Evolutionary conservation across 2,329 filamentous ascomycete species (phyloP).

Genomic region (Pezicula carpinea): DNA sequence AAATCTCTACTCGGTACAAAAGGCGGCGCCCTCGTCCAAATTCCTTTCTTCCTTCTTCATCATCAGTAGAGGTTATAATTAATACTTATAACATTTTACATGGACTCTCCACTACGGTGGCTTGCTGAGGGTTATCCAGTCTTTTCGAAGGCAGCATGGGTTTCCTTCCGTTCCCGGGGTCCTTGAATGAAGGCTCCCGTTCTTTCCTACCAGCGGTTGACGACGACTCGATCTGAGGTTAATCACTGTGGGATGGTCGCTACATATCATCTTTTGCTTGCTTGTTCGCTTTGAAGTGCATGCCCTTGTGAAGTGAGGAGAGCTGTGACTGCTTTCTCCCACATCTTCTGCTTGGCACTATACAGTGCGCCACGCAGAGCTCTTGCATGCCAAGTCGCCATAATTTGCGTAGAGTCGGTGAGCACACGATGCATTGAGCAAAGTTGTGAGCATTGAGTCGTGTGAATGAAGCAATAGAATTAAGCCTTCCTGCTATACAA

Average conservation of each 20-base stretch:
- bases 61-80: constrained; percentile 34
- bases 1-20: constrained; percentile 9
- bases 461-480: too few relatives aligned
- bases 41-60: constrained; percentile 16
- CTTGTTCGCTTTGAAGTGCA: too few relatives aligned
- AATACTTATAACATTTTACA: constrained; percentile 32
- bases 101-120: constrained; percentile 34
- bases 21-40: not conserved
- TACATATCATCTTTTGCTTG: constrained; percentile 23
- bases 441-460: too few relatives aligned
- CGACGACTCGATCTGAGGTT: constrained; percentile 31
- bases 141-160: constrained; percentile 25
- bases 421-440: too few relatives aligned
- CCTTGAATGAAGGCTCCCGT: constrained; percentile 33
- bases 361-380: too few relatives aligned
- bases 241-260: constrained; percentile 38
- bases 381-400: too few relatives aligned
- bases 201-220: constrained; percentile 38
- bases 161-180: constrained; percentile 39
- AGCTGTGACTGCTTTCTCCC: too few relatives aligned
- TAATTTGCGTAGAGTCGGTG: too few relatives aligned
- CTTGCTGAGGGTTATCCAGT: constrained; percentile 35
- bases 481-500: too few relatives aligned
- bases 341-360: too few relatives aligned
- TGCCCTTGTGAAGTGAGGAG: too few relatives aligned